These are phyloP conservation scores for Fusarium tjaetaba DNA, from an alignment of 2,329 filamentous ascomycete species.

Conservation along the genomic window DNA sequence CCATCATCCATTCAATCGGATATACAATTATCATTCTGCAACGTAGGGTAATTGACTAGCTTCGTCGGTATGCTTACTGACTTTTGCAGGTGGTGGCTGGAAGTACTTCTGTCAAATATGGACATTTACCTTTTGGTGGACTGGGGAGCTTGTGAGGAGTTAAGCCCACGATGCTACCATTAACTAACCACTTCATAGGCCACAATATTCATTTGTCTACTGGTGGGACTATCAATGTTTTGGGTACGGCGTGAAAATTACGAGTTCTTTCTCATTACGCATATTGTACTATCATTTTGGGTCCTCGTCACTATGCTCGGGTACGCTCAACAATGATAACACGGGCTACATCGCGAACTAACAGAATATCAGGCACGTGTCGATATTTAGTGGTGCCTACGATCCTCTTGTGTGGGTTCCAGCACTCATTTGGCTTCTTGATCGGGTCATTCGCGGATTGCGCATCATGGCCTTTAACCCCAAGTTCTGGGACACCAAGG, in stretches of 20 bases:
- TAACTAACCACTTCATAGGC: conserved; percentile 43
- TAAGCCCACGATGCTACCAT: fast-evolving
- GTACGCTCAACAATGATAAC: conserved; percentile 44
- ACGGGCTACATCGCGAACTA: not conserved
- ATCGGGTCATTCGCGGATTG: not conserved
- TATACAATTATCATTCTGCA: conserved; percentile 57
- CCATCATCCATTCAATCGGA: conserved; percentile 69
- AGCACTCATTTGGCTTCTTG: not conserved
- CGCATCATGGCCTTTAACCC: not conserved
- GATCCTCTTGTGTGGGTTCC: conserved; percentile 44
- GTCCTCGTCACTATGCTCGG: conserved; percentile 62
- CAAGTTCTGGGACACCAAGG: not conserved
- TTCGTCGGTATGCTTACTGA: conserved; percentile 41
- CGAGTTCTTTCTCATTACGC: conserved; percentile 59
- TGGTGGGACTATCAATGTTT: conserved; percentile 60
- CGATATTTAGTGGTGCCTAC: conserved; percentile 61
- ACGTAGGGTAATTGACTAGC: not conserved
- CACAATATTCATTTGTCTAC: conserved; percentile 55
- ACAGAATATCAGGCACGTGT: conserved; percentile 52
- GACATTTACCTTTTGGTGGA: conserved; percentile 59
- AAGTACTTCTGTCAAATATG: conserved; percentile 47
- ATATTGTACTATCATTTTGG: conserved; percentile 62
- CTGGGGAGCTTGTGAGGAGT: conserved; percentile 55
- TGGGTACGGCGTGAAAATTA: conserved; percentile 62
- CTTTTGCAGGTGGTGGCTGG: conserved; percentile 51